Percentiles rank a stretch among this genome's conserved stretches.
These are phyloP conservation scores for Alternaria infectoria DNA, from an alignment of 2,329 filamentous ascomycete genomes.

Conservation along the genomic window DNA sequence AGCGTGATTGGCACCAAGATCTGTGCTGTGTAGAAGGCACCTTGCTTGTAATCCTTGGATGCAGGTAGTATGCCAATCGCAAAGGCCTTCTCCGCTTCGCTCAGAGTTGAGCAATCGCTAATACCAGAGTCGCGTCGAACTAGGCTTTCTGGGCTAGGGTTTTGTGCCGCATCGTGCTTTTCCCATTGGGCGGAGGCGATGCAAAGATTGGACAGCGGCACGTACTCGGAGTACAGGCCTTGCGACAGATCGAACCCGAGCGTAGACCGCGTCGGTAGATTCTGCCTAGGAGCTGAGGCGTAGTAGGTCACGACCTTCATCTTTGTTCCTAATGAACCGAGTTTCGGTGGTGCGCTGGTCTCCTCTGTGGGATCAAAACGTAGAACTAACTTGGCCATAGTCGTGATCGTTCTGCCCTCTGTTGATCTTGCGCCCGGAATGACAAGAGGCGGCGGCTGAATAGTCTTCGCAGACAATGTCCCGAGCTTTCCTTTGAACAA, in stretches of 20 bases:
- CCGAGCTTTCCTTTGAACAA: constrained; percentile 65
- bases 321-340: constrained; percentile 60
- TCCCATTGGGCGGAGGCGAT: constrained; percentile 65
- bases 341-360: constrained; percentile 57
- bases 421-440: constrained; percentile 53
- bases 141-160: constrained; percentile 31
- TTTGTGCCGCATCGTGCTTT: constrained; percentile 50
- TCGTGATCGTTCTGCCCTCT: constrained; percentile 55
- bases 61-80: constrained; percentile 42
- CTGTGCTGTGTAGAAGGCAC: constrained; percentile 65
- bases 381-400: constrained; percentile 62
- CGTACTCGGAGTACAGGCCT: constrained; percentile 59
- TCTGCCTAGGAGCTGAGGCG: constrained; percentile 57
- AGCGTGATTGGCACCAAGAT: constrained; percentile 69
- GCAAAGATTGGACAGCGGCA: constrained; percentile 62
- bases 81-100: constrained; percentile 20
- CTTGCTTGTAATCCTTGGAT: constrained; percentile 52
- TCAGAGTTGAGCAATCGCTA: constrained; percentile 41
- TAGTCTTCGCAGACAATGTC: constrained; percentile 62
- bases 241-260: constrained; percentile 56
- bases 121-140: constrained; percentile 52
- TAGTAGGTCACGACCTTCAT: constrained; percentile 66
- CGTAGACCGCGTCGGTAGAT: constrained; percentile 55
- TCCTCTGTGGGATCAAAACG: constrained; percentile 66
- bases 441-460: constrained; percentile 64